Conservation (phyloP, 2,329 filamentous ascomycete species). For the Alternaria arbusti region DNA sequence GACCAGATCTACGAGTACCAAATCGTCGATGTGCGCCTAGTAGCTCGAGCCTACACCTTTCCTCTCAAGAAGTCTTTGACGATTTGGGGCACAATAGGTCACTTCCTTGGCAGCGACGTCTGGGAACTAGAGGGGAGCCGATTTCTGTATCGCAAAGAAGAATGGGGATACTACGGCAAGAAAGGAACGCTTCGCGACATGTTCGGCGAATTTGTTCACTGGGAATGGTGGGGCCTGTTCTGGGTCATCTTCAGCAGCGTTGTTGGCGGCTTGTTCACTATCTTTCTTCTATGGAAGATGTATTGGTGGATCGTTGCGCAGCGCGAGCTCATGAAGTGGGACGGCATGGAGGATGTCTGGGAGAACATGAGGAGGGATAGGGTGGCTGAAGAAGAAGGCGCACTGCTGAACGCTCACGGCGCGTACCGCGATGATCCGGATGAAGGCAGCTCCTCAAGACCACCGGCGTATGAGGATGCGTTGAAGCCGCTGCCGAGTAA, state of each 20-base stretch:
- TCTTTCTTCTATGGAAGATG: constrained; percentile 28
- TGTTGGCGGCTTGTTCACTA: constrained; percentile 21
- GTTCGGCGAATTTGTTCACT: constrained; percentile 34
- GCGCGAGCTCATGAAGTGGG: constrained; percentile 39
- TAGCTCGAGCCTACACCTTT: constrained; percentile 30
- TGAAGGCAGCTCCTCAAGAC: constrained; percentile 12
- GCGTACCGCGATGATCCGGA: constrained; percentile 37
- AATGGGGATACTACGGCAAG: constrained; percentile 43
- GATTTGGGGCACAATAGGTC: constrained; percentile 25
- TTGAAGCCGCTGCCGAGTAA: constrained; percentile 38
- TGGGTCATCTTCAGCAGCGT: constrained; percentile 27
- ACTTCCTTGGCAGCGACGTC: constrained; percentile 40
- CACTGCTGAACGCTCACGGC: constrained; percentile 19
- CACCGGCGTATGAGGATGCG: constrained; percentile 8
- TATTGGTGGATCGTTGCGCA: constrained; percentile 30
- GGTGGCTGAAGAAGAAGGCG: constrained; percentile 30
- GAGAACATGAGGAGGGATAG: constrained; percentile 32
- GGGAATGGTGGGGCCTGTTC: constrained; percentile 31
- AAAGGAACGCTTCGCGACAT: constrained; percentile 36
- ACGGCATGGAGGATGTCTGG: constrained; percentile 45
- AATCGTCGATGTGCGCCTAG: constrained; percentile 33
- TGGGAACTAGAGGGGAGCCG: constrained; percentile 29
- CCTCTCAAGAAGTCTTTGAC: constrained; percentile 8
- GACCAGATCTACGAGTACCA: constrained; percentile 31
- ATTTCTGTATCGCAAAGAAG: constrained; percentile 32